These are phyloP conservation scores for Aspergillus amoenus DNA, from an alignment of 2,329 filamentous ascomycete species.

Conservation along the genomic window DNA sequence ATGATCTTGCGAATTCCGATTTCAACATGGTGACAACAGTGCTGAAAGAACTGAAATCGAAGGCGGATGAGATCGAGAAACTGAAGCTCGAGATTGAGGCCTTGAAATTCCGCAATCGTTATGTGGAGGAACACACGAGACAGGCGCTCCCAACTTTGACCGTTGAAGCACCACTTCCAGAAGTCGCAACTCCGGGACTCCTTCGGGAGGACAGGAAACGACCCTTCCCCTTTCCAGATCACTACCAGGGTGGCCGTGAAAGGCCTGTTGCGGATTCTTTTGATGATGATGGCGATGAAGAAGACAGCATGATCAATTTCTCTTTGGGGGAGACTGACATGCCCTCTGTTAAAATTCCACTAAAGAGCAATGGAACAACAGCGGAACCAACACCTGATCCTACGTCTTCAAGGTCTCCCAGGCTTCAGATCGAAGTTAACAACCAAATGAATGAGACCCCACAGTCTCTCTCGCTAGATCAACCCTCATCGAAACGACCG, in stretches of 20 bases:
- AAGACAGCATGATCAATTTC: slow-evolving; percentile 27
- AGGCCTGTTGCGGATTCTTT: slow-evolving; percentile 34
- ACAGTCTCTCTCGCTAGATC: neutral
- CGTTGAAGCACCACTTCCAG: slow-evolving; percentile 20
- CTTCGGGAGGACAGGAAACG: slow-evolving; percentile 35
- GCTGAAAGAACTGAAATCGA: slow-evolving; percentile 38
- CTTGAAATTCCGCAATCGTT: slow-evolving; percentile 36
- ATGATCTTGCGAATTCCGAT: slow-evolving; percentile 19
- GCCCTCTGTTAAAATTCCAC: slow-evolving; percentile 25
- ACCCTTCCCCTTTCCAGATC: slow-evolving; percentile 31
- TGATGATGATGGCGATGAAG: slow-evolving; percentile 28
- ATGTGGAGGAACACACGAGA: slow-evolving; percentile 30
- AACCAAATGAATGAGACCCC: slow-evolving; percentile 11
- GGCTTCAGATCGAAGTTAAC: slow-evolving; percentile 17
- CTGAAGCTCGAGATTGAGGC: slow-evolving; percentile 40
- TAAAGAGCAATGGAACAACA: slow-evolving; percentile 20
- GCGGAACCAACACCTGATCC: slow-evolving; percentile 8
- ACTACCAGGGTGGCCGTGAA: slow-evolving; percentile 24
- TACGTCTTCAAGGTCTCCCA: slow-evolving; percentile 9
- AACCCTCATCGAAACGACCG: slow-evolving; percentile 30
- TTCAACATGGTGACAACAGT: slow-evolving; percentile 41
- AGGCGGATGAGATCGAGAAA: slow-evolving; percentile 41
- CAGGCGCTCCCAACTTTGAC: slow-evolving; percentile 11
- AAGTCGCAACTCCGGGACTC: slow-evolving; percentile 36
- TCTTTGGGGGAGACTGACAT: slow-evolving; percentile 22